Percentiles rank a stretch among this genome's conserved stretches.
Evolutionary conservation across 805 yeast genomes (phyloP).

Genomic region (Candida vartiovaarae): DNA sequence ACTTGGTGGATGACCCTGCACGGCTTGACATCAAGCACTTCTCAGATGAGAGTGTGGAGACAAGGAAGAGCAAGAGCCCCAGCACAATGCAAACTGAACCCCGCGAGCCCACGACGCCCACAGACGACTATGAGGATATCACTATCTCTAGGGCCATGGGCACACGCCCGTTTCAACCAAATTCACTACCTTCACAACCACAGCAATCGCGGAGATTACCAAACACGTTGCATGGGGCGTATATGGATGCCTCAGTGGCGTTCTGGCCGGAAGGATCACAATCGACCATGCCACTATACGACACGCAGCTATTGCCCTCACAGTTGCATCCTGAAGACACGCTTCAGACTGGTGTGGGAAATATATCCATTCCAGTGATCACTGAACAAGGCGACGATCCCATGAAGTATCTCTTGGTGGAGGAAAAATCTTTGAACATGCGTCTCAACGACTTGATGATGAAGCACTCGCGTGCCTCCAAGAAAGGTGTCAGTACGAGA

Average conservation of each 20-base stretch:
- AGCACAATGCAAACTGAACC: neutral
- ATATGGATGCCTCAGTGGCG: neutral
- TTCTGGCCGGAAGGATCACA: conserved; percentile 2
- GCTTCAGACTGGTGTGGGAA: neutral
- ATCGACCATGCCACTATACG: neutral
- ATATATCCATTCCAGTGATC: neutral
- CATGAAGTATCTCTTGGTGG: conserved; percentile 12
- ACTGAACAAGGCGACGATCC: conserved; percentile 5
- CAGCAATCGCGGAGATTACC: neutral
- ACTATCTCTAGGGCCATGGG: neutral
- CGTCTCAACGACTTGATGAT: conserved; percentile 13
- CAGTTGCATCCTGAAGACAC: neutral
- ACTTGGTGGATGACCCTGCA: conserved; percentile 2
- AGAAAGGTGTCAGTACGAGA: conserved; percentile 26
- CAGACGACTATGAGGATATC: conserved; percentile 2
- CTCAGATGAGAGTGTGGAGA: neutral
- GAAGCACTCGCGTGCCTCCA: conserved; percentile 23
- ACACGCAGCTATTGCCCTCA: neutral
- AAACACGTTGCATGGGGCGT: neutral
- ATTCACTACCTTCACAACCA: neutral
- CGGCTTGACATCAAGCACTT: conserved; percentile 1
- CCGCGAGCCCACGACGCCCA: conserved; percentile 2
- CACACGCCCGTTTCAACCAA: neutral
- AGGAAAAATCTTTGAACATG: conserved; percentile 14
- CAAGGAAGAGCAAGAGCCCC: conserved; percentile 1